These are phyloP conservation scores for Rhynchosporium secalis DNA, from an alignment of 2,329 filamentous ascomycete species.

Conservation along the genomic window DNA sequence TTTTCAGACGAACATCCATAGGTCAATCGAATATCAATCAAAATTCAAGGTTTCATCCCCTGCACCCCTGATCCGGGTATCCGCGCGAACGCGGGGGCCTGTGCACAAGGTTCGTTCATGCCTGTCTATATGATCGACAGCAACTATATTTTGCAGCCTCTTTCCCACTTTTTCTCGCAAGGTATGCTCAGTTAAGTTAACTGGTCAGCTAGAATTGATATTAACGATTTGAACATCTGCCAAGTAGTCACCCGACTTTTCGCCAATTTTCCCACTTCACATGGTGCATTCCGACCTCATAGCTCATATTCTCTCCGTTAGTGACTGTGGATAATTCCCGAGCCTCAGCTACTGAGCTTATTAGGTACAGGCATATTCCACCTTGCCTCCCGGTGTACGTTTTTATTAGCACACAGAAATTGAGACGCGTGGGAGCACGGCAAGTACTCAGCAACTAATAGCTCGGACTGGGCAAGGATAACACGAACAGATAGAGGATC, in stretches of 20 bases:
- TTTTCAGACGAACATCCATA: constrained; percentile 1
- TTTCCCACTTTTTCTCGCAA: constrained; percentile 17
- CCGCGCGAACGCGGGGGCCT: background rate
- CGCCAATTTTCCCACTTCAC: background rate
- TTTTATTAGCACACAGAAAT: background rate
- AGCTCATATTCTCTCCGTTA: background rate
- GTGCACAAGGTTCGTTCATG: constrained; percentile 13
- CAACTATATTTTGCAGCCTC: background rate
- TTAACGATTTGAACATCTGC: background rate
- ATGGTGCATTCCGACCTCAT: background rate
- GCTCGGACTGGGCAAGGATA: too few relatives aligned
- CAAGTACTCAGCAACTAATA: too few relatives aligned
- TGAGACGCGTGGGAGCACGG: too few relatives aligned
- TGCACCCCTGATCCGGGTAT: background rate
- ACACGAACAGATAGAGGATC: too few relatives aligned
- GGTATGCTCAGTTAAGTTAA: constrained; percentile 13
- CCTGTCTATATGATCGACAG: constrained; percentile 1
- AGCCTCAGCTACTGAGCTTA: background rate
- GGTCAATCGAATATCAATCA: constrained; percentile 11
- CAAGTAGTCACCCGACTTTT: too few relatives aligned
- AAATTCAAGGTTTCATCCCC: constrained; percentile 9
- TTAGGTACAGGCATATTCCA: too few relatives aligned
- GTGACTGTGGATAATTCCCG: background rate
- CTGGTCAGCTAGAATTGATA: too few relatives aligned
- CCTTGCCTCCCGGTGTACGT: background rate